Evolutionary conservation across 352 stramenopile genomes (phyloP).

Genomic region (Globisporangium paddicum): DNA sequence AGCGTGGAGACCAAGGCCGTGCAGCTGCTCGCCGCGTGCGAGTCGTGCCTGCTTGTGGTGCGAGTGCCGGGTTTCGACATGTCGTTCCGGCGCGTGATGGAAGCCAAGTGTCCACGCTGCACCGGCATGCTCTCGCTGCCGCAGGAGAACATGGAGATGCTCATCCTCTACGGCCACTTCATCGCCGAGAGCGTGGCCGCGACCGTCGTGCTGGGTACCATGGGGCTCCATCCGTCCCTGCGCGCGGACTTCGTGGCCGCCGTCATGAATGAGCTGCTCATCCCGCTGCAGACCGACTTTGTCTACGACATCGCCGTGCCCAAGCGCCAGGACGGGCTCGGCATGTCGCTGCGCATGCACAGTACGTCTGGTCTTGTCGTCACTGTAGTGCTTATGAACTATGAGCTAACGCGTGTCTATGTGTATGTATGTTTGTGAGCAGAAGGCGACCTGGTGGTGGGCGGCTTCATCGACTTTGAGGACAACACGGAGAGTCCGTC

Average conservation of each 20-base stretch:
- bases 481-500: conserved; percentile 77
- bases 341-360: conserved; percentile 85
- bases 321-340: conserved; percentile 71
- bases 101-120: conserved; percentile 73
- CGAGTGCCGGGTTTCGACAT: conserved; percentile 70
- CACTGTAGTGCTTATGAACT: too few species aligned
- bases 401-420: conserved; percentile 5
- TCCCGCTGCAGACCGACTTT: conserved; percentile 74
- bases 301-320: conserved; percentile 80
- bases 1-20: conserved; percentile 35
- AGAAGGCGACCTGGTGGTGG: conserved; percentile 77
- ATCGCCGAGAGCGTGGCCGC: conserved; percentile 63
- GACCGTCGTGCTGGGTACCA: conserved; percentile 58
- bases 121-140: conserved; percentile 50
- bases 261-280: conserved; percentile 82
- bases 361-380: conserved; percentile 33
- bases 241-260: conserved; percentile 75
- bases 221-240: conserved; percentile 68
- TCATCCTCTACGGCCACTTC: conserved; percentile 84
- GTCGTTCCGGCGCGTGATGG: conserved; percentile 76
- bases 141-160: conserved; percentile 83
- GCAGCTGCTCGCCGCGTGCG: conserved; percentile 63
- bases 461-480: conserved; percentile 80
- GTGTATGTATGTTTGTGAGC: neutral
- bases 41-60: conserved; percentile 68